phyloP scores from a whole-genome alignment of 2,329 filamentous ascomycete species.

The Fusarium xyrophilum region DNA sequence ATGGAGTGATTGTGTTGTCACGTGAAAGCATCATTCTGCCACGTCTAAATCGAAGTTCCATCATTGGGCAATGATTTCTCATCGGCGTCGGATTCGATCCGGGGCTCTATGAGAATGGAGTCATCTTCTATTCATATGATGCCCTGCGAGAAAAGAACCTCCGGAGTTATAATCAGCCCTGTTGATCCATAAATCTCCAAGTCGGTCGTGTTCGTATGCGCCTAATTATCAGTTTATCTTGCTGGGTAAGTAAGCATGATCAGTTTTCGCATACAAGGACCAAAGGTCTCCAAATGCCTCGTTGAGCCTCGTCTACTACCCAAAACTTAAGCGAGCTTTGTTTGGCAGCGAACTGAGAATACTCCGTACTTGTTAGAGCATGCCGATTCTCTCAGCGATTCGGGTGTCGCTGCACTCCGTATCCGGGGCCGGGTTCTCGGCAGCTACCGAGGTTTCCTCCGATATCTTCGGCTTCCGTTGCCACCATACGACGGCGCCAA shows the following conservation, averaged over 20 bases:
- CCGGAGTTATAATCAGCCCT: not conserved
- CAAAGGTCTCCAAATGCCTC: not conserved
- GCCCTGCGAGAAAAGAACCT: not conserved
- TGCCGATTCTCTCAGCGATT: not conserved
- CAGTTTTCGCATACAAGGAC: not conserved
- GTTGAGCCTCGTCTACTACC: not conserved
- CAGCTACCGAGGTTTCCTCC: slow-evolving; percentile 17
- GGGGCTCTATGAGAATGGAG: not conserved
- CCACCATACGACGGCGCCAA: slow-evolving; percentile 1
- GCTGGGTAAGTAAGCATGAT: not conserved
- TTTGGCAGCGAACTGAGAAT: not conserved
- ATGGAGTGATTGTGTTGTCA: slow-evolving; percentile 25
- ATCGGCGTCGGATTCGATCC: slow-evolving; percentile 2
- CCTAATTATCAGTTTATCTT: not conserved
- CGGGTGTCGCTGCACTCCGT: slow-evolving; percentile 3
- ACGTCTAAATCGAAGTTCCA: slow-evolving; percentile 1
- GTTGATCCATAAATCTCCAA: not conserved
- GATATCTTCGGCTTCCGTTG: slow-evolving; percentile 11
- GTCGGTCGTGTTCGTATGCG: not conserved
- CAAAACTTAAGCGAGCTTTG: not conserved
- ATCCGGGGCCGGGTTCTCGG: slow-evolving; percentile 28
- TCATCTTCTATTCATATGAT: not conserved
- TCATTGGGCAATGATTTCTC: slow-evolving; percentile 20
- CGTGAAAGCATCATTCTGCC: slow-evolving; percentile 27
- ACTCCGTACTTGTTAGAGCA: not conserved